Conservation (phyloP, 139 green algal genomes). For the Diplosphaera chodatii region DNA sequence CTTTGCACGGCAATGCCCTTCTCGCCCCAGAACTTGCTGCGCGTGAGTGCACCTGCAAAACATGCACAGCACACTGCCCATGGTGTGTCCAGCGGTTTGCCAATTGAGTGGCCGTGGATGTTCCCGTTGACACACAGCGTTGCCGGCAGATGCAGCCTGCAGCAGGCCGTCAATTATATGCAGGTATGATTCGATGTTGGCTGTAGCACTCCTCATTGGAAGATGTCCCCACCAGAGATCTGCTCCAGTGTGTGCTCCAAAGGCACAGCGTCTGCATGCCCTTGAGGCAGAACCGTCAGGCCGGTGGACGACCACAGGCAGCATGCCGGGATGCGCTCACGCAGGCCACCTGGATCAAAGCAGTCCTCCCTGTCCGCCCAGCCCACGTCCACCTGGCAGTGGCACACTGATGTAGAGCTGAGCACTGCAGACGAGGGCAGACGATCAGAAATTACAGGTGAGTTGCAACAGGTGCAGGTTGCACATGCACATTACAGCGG, state of each 20-base stretch:
- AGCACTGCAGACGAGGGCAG: too few species aligned
- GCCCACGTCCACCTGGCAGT: background rate
- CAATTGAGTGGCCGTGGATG: too few species aligned
- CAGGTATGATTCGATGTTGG: too few species aligned
- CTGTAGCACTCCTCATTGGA: too few species aligned
- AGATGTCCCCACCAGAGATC: background rate
- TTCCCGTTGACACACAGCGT: too few species aligned
- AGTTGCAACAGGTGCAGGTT: too few species aligned
- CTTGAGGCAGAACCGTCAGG: background rate
- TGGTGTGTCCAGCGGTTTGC: background rate
- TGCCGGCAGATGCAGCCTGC: too few species aligned
- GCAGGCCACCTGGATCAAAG: background rate
- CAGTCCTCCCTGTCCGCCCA: background rate
- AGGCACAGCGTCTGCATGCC: background rate
- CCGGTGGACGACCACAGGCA: background rate
- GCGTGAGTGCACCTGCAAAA: background rate
- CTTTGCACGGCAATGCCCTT: background rate
- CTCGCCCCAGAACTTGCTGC: background rate
- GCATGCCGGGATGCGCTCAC: background rate
- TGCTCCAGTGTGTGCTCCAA: background rate
- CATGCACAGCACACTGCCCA: background rate
- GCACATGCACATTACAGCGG: too few species aligned
- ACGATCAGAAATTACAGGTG: too few species aligned
- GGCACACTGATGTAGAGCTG: too few species aligned
- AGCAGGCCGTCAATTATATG: too few species aligned